Evolutionary conservation across 257 asterid species (phyloP).

Genomic region (Solanum boliviense): DNA sequence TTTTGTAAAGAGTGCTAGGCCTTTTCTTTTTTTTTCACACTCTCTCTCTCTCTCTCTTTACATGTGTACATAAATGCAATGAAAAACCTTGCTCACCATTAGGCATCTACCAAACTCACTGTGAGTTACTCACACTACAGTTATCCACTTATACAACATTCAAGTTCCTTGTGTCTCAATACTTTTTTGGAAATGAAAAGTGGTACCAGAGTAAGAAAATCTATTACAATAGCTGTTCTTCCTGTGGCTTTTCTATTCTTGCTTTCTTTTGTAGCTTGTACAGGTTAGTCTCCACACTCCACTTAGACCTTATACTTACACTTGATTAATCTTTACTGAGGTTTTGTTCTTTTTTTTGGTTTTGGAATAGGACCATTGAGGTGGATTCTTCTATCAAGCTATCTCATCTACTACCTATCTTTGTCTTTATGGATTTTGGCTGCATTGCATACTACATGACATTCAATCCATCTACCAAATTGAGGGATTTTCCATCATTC

Average conservation of each 20-base stretch:
- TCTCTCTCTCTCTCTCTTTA: not conserved
- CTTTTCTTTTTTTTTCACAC: not conserved
- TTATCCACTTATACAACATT: not conserved
- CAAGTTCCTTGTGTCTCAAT: not conserved
- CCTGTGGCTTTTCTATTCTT: not conserved
- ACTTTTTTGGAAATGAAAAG: not conserved
- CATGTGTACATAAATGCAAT: not conserved
- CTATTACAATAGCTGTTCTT: not conserved
- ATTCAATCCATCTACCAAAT: not conserved
- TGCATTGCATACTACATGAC: slow-evolving; percentile 2
- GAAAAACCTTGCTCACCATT: not conserved
- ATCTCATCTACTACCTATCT: slow-evolving; percentile 5
- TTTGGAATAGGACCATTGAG: not conserved
- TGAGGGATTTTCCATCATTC: not conserved
- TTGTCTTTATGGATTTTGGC: slow-evolving; percentile 4
- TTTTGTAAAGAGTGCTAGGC: not conserved
- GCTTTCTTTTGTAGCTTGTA: slow-evolving; percentile 3
- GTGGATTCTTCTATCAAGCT: slow-evolving; percentile 13
- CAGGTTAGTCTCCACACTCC: not conserved
- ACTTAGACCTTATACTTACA: not conserved
- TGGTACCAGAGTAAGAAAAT: not conserved
- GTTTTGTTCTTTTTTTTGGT: not conserved
- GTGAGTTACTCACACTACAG: not conserved
- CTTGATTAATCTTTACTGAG: not conserved
- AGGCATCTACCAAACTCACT: not conserved